Evolutionary conservation across 106 monocot genomes (phyloP).

Genomic region (Platanthera zijinensis): DNA sequence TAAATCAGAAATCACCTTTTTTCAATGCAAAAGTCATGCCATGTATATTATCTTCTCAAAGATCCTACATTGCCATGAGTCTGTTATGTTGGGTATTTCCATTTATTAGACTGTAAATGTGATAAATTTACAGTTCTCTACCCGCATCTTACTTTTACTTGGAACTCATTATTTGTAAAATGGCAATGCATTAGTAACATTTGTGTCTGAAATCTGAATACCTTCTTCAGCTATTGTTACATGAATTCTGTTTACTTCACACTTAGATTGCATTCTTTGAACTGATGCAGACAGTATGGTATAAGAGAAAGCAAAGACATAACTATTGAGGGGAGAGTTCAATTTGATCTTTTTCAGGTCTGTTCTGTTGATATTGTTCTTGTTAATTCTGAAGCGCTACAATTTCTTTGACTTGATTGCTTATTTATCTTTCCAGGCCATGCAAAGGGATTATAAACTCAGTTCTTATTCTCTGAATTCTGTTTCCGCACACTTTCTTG

Average conservation of each 20-base stretch:
- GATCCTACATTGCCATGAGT: background rate
- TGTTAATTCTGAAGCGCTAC: background rate
- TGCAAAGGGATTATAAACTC: constrained; percentile 99
- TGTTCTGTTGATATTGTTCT: constrained; percentile 6
- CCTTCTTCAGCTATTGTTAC: background rate
- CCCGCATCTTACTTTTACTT: background rate
- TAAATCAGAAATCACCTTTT: background rate
- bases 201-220: background rate
- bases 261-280: background rate
- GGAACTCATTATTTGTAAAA: background rate
- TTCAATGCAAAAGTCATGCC: background rate
- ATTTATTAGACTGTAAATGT: background rate
- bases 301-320: constrained; percentile 96
- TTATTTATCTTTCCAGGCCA: constrained; percentile 39
- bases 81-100: background rate
- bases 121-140: background rate
- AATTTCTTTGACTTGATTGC: background rate
- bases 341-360: constrained; percentile 98
- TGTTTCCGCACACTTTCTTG: constrained; percentile 96
- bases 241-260: background rate
- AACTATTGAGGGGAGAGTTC: constrained; percentile 91
- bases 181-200: background rate
- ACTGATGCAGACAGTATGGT: constrained; percentile 82
- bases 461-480: constrained; percentile 99
- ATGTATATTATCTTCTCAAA: background rate